Percentiles rank a stretch among this genome's conserved stretches.
These are phyloP conservation scores for Starmerella davenportii DNA, from an alignment of 805 yeast species.

Conservation along the genomic window DNA sequence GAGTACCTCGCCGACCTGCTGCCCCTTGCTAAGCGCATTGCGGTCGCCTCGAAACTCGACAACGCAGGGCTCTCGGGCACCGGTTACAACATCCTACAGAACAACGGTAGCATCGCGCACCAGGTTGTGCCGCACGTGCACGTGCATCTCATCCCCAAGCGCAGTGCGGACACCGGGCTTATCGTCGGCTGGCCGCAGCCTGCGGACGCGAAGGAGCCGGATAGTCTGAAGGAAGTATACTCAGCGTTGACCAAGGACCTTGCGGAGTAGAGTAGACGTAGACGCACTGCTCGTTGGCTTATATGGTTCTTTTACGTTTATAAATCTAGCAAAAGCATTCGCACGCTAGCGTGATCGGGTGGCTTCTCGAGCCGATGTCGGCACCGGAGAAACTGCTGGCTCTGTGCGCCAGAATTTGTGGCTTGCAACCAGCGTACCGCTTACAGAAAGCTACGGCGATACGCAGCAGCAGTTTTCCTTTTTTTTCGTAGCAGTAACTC, in stretches of 20 bases:
- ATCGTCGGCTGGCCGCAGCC: slow-evolving; percentile 91
- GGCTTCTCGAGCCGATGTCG: no score
- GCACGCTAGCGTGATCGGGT: no score
- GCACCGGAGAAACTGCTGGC: no score
- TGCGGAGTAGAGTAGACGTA: background rate
- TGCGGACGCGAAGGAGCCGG: slow-evolving; percentile 51
- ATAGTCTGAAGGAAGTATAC: slow-evolving; percentile 40
- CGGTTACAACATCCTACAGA: slow-evolving; percentile 80
- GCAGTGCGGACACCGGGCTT: slow-evolving; percentile 52
- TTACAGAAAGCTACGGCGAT: no score
- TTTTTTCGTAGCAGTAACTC: no score
- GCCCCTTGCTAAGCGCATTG: slow-evolving; percentile 76
- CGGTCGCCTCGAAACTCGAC: slow-evolving; percentile 41
- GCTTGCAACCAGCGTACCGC: no score
- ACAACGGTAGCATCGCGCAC: slow-evolving; percentile 89
- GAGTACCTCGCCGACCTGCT: slow-evolving; percentile 71
- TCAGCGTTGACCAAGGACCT: slow-evolving; percentile 28
- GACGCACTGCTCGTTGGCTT: background rate
- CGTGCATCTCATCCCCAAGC: slow-evolving; percentile 89
- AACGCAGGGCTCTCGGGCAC: slow-evolving; percentile 41
- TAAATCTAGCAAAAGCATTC: no score
- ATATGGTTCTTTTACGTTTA: no score
- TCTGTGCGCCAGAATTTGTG: no score
- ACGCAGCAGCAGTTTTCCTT: no score
- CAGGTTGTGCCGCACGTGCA: slow-evolving; percentile 94